These are phyloP conservation scores for Fusarium sp. DNA, from an alignment of 2,329 filamentous ascomycete species.

Conservation along the genomic window DNA sequence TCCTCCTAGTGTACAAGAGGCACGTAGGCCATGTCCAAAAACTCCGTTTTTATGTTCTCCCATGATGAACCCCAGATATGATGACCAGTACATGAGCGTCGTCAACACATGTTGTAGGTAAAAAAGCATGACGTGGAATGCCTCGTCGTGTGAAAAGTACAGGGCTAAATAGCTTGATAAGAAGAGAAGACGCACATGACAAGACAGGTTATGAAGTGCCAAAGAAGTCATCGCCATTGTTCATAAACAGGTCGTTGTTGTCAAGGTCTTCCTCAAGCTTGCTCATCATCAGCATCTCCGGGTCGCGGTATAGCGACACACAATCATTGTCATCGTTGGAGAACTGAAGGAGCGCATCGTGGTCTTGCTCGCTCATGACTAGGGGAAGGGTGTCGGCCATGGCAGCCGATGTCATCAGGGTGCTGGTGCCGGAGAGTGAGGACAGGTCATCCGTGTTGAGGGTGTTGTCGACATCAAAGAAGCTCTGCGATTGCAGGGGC, in stretches of 20 bases:
- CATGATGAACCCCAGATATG: constrained; percentile 10
- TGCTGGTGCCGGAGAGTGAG: constrained; percentile 43
- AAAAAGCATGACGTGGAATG: constrained; percentile 1
- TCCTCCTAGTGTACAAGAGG: constrained; percentile 23
- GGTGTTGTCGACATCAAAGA: constrained; percentile 59
- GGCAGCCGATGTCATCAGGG: constrained; percentile 47
- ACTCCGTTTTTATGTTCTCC: constrained; percentile 19
- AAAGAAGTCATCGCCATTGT: constrained; percentile 63
- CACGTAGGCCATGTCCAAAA: neutral
- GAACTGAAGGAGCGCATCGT: constrained; percentile 58
- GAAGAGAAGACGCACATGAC: neutral
- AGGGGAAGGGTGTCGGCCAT: constrained; percentile 48
- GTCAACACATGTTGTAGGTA: constrained; percentile 17
- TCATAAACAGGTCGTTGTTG: constrained; percentile 62
- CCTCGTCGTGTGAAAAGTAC: constrained; percentile 17
- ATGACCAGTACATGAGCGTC: constrained; percentile 38
- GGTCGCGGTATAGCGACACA: constrained; percentile 57
- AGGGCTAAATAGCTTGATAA: constrained; percentile 28
- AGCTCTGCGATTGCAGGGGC: constrained; percentile 52
- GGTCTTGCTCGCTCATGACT: constrained; percentile 53
- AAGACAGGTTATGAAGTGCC: constrained; percentile 45
- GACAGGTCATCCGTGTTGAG: constrained; percentile 46
- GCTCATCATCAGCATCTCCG: constrained; percentile 60
- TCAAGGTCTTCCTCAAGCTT: constrained; percentile 67
- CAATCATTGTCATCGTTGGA: constrained; percentile 53